A percentile compares a stretch with the other conserved stretches of the same genome.
phyloP scores from a whole-genome alignment of 805 yeast genomes.

The Hanseniaspora nectarophila region DNA sequence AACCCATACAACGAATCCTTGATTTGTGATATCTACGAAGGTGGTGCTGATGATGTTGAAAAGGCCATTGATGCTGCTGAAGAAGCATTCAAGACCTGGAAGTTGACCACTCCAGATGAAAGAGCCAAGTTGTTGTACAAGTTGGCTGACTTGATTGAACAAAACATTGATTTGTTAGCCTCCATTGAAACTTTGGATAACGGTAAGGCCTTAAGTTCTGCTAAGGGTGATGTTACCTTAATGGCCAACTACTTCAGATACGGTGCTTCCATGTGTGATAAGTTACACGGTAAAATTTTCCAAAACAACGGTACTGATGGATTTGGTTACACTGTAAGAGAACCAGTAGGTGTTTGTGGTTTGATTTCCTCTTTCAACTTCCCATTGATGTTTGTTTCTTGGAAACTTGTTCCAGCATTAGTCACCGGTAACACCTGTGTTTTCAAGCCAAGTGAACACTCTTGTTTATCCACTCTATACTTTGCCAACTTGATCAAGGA shows the following conservation, averaged over 20 bases:
- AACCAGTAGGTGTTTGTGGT: constrained; percentile 82
- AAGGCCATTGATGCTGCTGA: constrained; percentile 76
- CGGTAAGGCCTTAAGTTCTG: constrained; percentile 68
- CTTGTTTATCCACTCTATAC: constrained; percentile 70
- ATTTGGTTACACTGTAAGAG: constrained; percentile 57
- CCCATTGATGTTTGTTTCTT: constrained; percentile 77
- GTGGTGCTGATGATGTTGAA: constrained; percentile 64
- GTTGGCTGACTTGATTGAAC: constrained; percentile 70
- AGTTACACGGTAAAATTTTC: constrained; percentile 45
- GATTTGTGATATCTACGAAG: constrained; percentile 54
- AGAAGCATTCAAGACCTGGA: constrained; percentile 67
- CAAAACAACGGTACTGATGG: constrained; percentile 49
- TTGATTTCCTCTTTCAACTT: constrained; percentile 90
- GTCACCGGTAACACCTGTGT: constrained; percentile 79
- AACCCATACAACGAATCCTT: constrained; percentile 64
- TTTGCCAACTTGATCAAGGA: constrained; percentile 52
- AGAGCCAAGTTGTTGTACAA: constrained; percentile 53
- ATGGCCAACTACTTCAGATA: constrained; percentile 64
- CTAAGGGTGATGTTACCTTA: constrained; percentile 65
- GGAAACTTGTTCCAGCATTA: constrained; percentile 79
- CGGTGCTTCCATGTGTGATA: constrained; percentile 75
- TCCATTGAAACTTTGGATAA: constrained; percentile 79
- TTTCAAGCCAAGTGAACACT: constrained; percentile 77
- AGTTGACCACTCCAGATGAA: constrained; percentile 50
- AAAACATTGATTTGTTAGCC: constrained; percentile 61